Conservation (phyloP, 176 grass and related monocot genomes). For the Zea luxurians region DNA sequence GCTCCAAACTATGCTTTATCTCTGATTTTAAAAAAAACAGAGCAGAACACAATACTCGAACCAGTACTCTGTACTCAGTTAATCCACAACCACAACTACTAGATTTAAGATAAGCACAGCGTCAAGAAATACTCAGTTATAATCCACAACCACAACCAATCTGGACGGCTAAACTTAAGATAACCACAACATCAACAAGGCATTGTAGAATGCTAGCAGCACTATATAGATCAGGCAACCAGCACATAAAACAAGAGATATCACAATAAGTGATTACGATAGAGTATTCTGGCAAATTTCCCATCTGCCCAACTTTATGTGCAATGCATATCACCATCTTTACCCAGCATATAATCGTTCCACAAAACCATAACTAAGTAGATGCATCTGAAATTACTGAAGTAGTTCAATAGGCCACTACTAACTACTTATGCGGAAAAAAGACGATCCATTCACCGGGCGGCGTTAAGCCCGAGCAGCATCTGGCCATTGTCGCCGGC, state of each 20-base stretch:
- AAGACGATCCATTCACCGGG: slow-evolving; percentile 45
- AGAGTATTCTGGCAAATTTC: background rate
- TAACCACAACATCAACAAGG: background rate
- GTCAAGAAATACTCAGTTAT: background rate
- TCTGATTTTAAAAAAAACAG: slow-evolving; percentile 1
- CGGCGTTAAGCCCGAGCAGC: slow-evolving; percentile 64
- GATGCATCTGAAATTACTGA: slow-evolving; percentile 27
- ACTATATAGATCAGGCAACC: background rate
- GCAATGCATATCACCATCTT: background rate
- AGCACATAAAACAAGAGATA: background rate
- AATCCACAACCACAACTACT: background rate
- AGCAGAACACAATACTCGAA: background rate
- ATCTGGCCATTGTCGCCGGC: slow-evolving; percentile 51
- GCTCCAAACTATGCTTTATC: background rate
- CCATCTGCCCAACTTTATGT: slow-evolving; percentile 12
- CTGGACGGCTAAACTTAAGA: background rate
- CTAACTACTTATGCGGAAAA: slow-evolving; percentile 2
- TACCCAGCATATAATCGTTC: background rate
- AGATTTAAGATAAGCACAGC: background rate
- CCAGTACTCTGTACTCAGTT: background rate
- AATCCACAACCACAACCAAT: background rate
- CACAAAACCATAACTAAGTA: background rate
- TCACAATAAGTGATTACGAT: background rate
- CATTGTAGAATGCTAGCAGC: background rate
- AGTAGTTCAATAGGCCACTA: slow-evolving; percentile 5